These are phyloP conservation scores for Microbotryum saponariae DNA, from an alignment of 1,284 basidiomycete species.

Conservation along the genomic window DNA sequence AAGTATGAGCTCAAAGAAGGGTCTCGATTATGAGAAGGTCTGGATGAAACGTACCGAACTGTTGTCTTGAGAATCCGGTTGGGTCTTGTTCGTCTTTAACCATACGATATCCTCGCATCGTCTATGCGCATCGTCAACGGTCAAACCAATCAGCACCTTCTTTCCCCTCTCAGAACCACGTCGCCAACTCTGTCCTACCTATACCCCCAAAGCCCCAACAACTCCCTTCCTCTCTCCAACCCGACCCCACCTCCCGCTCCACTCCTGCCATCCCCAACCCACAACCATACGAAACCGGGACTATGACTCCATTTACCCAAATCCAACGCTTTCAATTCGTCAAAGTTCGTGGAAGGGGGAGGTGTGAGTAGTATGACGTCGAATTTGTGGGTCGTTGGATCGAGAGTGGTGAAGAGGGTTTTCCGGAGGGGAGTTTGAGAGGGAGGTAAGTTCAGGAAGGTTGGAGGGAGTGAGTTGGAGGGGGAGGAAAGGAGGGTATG, in stretches of 20 bases:
- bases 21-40: no score
- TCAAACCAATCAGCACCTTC: no score
- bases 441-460: constrained; percentile 49
- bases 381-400: constrained; percentile 53
- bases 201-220: constrained; percentile 90
- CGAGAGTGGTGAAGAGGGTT: constrained; percentile 6
- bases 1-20: no score
- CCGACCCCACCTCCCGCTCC: constrained; percentile 46
- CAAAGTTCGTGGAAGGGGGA: constrained; percentile 50
- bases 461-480: constrained; percentile 50
- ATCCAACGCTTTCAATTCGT: constrained; percentile 48
- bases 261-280: constrained; percentile 73
- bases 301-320: constrained; percentile 83
- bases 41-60: no score
- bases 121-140: constrained; percentile 37
- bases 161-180: no score
- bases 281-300: constrained; percentile 88
- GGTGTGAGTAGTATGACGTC: constrained; percentile 91
- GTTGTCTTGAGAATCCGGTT: constrained; percentile 3
- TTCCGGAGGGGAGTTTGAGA: constrained; percentile 33
- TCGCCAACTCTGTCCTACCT: constrained; percentile 19
- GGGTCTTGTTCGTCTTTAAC: constrained; percentile 74
- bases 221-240: constrained; percentile 81
- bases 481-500: constrained; percentile 24
- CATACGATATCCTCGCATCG: constrained; percentile 95